These are phyloP conservation scores for Leccinum ponderosum DNA, from an alignment of 1,284 basidiomycete species.

Conservation along the genomic window DNA sequence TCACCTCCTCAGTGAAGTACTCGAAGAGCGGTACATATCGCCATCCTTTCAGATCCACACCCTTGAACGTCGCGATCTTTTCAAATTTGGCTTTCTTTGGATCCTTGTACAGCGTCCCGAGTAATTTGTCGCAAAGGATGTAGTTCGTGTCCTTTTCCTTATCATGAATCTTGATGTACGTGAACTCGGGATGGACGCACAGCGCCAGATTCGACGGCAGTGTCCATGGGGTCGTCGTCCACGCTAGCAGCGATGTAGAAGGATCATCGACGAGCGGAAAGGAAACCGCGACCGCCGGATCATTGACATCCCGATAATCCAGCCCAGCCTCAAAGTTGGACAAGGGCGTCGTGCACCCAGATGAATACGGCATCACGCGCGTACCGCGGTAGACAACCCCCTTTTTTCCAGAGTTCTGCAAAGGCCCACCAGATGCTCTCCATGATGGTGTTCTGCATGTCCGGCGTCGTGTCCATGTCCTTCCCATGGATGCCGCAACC, in stretches of 20 bases:
- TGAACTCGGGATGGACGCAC: conserved; percentile 95
- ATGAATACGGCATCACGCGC: conserved; percentile 98
- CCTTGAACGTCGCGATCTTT: conserved; percentile 85
- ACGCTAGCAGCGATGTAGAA: conserved; percentile 88
- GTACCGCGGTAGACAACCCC: conserved; percentile 94
- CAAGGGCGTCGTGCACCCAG: conserved; percentile 93
- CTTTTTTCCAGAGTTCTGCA: conserved; percentile 88
- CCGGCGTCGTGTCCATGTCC: conserved; percentile 46
- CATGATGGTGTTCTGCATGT: conserved; percentile 54
- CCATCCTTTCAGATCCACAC: conserved; percentile 95
- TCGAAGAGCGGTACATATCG: conserved; percentile 95
- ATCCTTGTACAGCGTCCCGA: conserved; percentile 94
- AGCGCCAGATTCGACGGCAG: conserved; percentile 94
- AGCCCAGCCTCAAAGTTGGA: conserved; percentile 98
- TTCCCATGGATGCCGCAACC: conserved; percentile 59
- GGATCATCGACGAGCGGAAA: conserved; percentile 96
- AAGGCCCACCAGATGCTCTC: conserved; percentile 99
- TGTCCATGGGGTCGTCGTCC: conserved; percentile 99
- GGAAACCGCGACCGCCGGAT: conserved; percentile 95
- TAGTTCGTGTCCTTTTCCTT: conserved; percentile 87
- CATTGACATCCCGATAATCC: conserved; percentile 92
- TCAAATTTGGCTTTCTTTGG: conserved; percentile 98
- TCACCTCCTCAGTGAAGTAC: conserved; percentile 92
- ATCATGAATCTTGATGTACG: conserved; percentile 97
- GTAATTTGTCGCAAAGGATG: conserved; percentile 89